Evolutionary conservation across 352 stramenopile genomes (phyloP).

Genomic region (Phytophthora pini): DNA sequence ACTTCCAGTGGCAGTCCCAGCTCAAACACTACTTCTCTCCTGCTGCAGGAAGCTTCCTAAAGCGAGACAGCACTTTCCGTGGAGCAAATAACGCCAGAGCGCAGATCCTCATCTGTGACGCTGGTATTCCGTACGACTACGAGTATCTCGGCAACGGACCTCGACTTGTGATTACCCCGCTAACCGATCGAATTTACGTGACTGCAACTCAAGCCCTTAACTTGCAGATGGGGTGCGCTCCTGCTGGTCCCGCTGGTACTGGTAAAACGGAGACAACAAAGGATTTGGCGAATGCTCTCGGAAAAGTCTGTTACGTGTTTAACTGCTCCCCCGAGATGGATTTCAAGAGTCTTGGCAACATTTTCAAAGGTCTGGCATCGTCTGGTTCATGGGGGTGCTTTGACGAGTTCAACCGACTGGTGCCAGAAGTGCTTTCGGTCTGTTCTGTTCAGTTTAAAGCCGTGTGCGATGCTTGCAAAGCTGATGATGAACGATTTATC

Average conservation of each 20-base stretch:
- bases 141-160: constrained; percentile 96
- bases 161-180: constrained; percentile 94
- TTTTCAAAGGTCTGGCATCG: constrained; percentile 96
- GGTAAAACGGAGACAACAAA: constrained; percentile 97
- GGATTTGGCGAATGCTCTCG: constrained; percentile 94
- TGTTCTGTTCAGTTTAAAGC: constrained; percentile 97
- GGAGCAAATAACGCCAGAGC: constrained; percentile 78
- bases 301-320: constrained; percentile 96
- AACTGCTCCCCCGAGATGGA: constrained; percentile 98
- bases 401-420: constrained; percentile 96
- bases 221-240: constrained; percentile 88
- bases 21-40: constrained; percentile 96
- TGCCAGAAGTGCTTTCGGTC: constrained; percentile 94
- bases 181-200: constrained; percentile 97
- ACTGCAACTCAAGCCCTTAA: constrained; percentile 96
- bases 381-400: constrained; percentile 97
- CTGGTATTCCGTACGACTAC: constrained; percentile 96
- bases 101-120: constrained; percentile 93
- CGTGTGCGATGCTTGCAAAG: constrained; percentile 95
- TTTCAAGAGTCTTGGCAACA: constrained; percentile 96
- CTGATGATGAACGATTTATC: constrained; percentile 93
- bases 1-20: constrained; percentile 96
- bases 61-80: constrained; percentile 91
- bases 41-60: constrained; percentile 87
- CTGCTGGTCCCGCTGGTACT: constrained; percentile 86